These are phyloP conservation scores for Cynara cardunculus DNA, from an alignment of 129 eudicot genomes.

Conservation along the genomic window DNA sequence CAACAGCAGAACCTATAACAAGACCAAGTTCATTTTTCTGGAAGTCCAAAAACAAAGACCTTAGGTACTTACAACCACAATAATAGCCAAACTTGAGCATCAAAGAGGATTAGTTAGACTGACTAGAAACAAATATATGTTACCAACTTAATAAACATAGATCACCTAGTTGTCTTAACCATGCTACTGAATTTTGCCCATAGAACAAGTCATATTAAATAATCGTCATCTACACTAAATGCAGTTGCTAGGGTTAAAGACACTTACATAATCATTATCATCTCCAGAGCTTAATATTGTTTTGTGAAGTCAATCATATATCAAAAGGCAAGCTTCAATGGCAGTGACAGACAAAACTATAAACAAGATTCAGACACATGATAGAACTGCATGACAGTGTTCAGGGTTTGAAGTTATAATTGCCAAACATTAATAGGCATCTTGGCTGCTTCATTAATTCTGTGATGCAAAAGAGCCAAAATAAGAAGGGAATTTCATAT, in stretches of 20 bases:
- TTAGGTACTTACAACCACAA: background rate
- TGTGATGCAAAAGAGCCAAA: background rate
- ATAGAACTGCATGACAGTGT: no score
- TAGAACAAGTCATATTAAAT: no score
- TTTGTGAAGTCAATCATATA: no score
- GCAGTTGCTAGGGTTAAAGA: background rate
- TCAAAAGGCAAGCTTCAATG: background rate
- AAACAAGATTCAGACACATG: background rate
- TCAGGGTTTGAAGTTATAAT: no score
- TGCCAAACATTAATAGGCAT: background rate
- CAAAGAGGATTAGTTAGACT: background rate
- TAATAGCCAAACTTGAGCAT: background rate
- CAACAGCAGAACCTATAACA: constrained; percentile 81
- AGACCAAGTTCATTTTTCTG: background rate
- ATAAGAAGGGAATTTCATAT: background rate
- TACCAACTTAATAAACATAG: background rate
- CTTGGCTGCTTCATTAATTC: background rate
- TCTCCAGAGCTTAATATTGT: no score
- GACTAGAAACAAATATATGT: background rate
- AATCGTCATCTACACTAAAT: background rate
- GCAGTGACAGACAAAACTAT: background rate
- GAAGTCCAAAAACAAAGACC: background rate
- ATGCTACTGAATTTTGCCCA: no score
- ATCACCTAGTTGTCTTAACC: background rate
- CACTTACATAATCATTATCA: no score